Conservation (phyloP, 2,329 filamentous ascomycete genomes). For the Fusarium sambucinum region DNA sequence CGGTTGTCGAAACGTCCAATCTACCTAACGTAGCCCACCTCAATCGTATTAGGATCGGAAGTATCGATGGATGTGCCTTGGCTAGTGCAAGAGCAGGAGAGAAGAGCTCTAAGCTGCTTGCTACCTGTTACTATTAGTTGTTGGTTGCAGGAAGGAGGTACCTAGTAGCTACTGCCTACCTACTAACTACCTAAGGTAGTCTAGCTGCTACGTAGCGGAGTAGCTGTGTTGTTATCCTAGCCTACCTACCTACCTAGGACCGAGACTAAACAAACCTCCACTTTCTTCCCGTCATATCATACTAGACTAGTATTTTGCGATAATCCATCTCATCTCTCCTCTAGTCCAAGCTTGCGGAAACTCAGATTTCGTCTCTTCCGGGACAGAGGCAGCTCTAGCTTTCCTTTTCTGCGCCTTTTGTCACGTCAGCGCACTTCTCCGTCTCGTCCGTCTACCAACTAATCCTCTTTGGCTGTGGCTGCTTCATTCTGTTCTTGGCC, state of each 20-base stretch:
- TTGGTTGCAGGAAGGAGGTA: not conserved
- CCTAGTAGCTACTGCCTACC: too few relatives aligned
- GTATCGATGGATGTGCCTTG: slow-evolving; percentile 38
- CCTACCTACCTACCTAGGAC: not conserved
- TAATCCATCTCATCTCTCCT: slow-evolving; percentile 6
- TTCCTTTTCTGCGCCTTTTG: slow-evolving; percentile 10
- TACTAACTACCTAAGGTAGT: not conserved
- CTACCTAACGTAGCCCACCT: slow-evolving; percentile 22
- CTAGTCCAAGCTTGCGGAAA: slow-evolving; percentile 26
- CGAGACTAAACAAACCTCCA: slow-evolving; percentile 11
- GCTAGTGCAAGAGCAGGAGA: slow-evolving; percentile 12
- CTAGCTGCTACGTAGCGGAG: not conserved
- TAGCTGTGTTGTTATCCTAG: slow-evolving; percentile 1
- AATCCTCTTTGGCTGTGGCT: slow-evolving; percentile 35
- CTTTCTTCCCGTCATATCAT: slow-evolving; percentile 41
- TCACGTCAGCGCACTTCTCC: slow-evolving; percentile 20
- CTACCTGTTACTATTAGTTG: not conserved
- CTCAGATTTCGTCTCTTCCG: slow-evolving; percentile 37
- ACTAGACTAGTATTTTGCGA: slow-evolving; percentile 8
- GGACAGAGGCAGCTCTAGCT: slow-evolving; percentile 12
- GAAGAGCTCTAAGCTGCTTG: not conserved
- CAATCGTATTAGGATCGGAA: slow-evolving; percentile 39
- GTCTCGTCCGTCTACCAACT: not conserved
- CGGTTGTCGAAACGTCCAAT: slow-evolving; percentile 39
- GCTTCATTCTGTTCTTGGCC: slow-evolving; percentile 21